Evolutionary conservation across 2,329 filamentous ascomycete species (phyloP), one percentile per base, ranked within the genome.

Genomic region (Sphaerulina vaccinii): DNA sequence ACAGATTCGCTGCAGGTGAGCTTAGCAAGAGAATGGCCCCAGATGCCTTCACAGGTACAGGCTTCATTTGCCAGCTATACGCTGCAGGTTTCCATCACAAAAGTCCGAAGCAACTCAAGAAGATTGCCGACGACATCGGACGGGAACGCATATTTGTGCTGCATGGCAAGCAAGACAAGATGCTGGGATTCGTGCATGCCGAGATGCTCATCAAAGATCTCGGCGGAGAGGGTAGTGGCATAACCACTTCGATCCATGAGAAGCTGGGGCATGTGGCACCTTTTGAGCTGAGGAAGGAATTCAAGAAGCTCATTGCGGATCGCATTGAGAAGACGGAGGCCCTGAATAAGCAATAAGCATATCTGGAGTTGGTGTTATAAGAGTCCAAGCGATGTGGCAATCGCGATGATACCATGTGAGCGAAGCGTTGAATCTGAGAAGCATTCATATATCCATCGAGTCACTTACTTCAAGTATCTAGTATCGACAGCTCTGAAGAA

Each of bases 51-150:
- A 81, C 80, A 3, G 77, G 75, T 40, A 75, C 75, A 24, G 88
- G 87, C 1, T 90, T 93, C 68, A 66, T 93, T 24, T 75, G 88
- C 60, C 90, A 96, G 73, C 79, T 88, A 2, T 75, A 89, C 44
- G 90, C 90, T 1, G 88, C 86, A 0, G 87, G 83, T 0, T 88
- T 88, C 80, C 90, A 96, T 69, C 74, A 82, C 69, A 95, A 95
- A 75, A 82, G 78, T 10, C 68, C 79, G 0, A 78, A 73, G 53
- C 85, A 95, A 70, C 70, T 95, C 39, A 72, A 71, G 58, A 73
- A 78, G 55, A 75, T 95, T 56, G 86, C 79, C 0, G 83, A 90
- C 59, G 71, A 69, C 22, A 79, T 96, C 1, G 88, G 88, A 0
- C 77, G 87, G 47, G 80, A 86, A 58, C 75, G 89, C 24, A 91